These are phyloP conservation scores for Blastobotrys capitulatus DNA, from an alignment of 1,139 yeast genomes.

Conservation along the genomic window DNA sequence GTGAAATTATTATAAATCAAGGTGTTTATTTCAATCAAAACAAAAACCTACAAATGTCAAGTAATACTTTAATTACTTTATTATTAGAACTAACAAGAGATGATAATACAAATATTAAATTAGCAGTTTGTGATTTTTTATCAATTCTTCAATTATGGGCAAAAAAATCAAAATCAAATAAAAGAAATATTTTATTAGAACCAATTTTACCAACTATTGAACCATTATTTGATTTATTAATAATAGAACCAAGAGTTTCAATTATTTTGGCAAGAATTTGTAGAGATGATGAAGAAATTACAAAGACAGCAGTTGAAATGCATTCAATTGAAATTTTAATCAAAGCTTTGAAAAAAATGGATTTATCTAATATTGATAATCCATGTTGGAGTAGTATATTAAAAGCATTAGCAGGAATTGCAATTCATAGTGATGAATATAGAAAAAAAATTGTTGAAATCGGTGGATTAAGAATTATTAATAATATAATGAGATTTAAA, in stretches of 20 bases:
- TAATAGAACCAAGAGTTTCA: conserved; percentile 27
- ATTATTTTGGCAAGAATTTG: conserved; percentile 30
- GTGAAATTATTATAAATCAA: conserved; percentile 5
- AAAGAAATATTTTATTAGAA: conserved; percentile 23
- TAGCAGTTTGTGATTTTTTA: conserved; percentile 32
- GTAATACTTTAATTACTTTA: conserved; percentile 21
- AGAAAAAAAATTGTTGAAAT: conserved; percentile 31
- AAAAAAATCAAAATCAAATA: conserved; percentile 13
- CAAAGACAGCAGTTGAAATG: conserved; percentile 34
- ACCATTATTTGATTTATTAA: conserved; percentile 24
- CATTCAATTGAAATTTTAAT: conserved; percentile 30
- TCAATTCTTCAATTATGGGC: conserved; percentile 25
- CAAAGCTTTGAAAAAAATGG: conserved; percentile 20
- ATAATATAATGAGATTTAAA: conserved; percentile 25
- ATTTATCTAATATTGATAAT: conserved; percentile 8
- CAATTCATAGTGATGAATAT: conserved; percentile 31
- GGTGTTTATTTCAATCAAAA: background rate
- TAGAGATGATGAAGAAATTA: conserved; percentile 29
- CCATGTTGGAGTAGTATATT: conserved; percentile 28
- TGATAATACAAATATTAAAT: conserved; percentile 25
- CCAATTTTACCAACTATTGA: conserved; percentile 34
- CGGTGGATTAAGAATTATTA: conserved; percentile 28
- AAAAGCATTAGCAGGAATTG: conserved; percentile 33
- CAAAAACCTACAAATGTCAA: background rate
- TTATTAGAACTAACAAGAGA: conserved; percentile 26